Conservation (phyloP, 352 stramenopile species). For the Phytophthora tentaculata region DNA sequence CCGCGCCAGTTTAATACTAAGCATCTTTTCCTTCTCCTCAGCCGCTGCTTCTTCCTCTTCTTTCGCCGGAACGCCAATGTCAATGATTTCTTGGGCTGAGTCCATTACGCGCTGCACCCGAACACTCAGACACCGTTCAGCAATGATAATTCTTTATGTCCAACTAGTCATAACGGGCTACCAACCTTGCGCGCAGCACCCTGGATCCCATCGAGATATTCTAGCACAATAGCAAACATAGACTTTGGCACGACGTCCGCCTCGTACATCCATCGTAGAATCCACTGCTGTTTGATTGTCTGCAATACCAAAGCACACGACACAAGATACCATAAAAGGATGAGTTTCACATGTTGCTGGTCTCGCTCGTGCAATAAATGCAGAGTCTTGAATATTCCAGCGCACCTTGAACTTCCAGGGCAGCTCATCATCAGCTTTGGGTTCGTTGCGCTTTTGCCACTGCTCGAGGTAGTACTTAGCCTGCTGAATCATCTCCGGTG, state of each 20-base stretch:
- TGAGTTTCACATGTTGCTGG: slow-evolving; percentile 3
- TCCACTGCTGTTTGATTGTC: slow-evolving; percentile 88
- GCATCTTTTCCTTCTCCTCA: slow-evolving; percentile 62
- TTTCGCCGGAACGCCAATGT: slow-evolving; percentile 63
- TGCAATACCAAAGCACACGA: slow-evolving; percentile 22
- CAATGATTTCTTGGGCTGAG: slow-evolving; percentile 74
- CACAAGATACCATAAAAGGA: slow-evolving; percentile 7
- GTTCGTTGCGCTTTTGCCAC: slow-evolving; percentile 70
- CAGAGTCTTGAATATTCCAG: background rate
- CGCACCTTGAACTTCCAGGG: slow-evolving; percentile 85
- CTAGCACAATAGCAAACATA: slow-evolving; percentile 77
- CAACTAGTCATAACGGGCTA: background rate
- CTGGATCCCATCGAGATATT: slow-evolving; percentile 79
- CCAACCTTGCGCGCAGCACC: slow-evolving; percentile 62
- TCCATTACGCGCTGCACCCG: slow-evolving; percentile 66
- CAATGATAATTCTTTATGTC: background rate
- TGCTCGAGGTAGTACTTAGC: slow-evolving; percentile 85
- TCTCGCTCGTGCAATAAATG: slow-evolving; percentile 1
- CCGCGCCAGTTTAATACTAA: slow-evolving; percentile 61
- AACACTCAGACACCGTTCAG: slow-evolving; percentile 2
- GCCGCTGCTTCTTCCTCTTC: slow-evolving; percentile 38
- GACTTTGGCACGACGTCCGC: slow-evolving; percentile 80
- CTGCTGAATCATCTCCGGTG: slow-evolving; percentile 81
- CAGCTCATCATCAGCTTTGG: slow-evolving; percentile 55
- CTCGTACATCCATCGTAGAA: slow-evolving; percentile 85